Base-by-base conservation (phyloP, 768 basidiomycete species). In the Melanogaster broomeanus region DNA sequence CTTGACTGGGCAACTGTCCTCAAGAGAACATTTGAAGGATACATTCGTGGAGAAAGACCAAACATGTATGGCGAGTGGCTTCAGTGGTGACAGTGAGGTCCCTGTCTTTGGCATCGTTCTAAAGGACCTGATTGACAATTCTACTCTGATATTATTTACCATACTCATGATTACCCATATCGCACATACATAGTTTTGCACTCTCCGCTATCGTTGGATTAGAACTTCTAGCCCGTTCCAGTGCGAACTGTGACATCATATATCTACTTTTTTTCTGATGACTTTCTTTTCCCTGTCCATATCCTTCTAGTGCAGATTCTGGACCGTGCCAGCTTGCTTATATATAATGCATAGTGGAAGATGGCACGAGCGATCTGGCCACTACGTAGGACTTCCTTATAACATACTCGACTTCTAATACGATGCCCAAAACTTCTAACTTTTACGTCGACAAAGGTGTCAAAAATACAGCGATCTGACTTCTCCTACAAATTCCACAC, bases 51-150 rank as follows among this genome's bases (percentile, higher is more conserved):
- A 15, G 96, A 99, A 72, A 73, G 79, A 55, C 93, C 96, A 10
- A 98, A 95, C 68, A 90, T 95, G 90, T 97, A 98, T 62, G 95
- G 94, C 28, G 94, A 98, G 66, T 82, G 79, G 80, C 63, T 84
- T 46, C 68, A 73, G 55, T 85, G 82, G 83, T 73, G 51, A 69
- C 64, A 40, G 52, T 38, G 51, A 43, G 35, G 35, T 39, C 33
- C 47, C 49, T 22, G 31, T 48, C 48, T 41, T 31, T 25, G 35
- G 10, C 37, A 49, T 38, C 42, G 15, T 38, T 48, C 49, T 48
- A 53, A 25, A 33, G 48, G 47, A 43, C 56, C 45, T 49, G 47
- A 52, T 55, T 37, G 49, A 53, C 65, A 56, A 71, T 69, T 68
- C 62, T 53, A 57, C 56, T 54, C 47, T 51, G 55, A 70, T 67